Base-by-base conservation (phyloP, 2,329 filamentous ascomycete genomes). In the Thyridium curvatum region DNA sequence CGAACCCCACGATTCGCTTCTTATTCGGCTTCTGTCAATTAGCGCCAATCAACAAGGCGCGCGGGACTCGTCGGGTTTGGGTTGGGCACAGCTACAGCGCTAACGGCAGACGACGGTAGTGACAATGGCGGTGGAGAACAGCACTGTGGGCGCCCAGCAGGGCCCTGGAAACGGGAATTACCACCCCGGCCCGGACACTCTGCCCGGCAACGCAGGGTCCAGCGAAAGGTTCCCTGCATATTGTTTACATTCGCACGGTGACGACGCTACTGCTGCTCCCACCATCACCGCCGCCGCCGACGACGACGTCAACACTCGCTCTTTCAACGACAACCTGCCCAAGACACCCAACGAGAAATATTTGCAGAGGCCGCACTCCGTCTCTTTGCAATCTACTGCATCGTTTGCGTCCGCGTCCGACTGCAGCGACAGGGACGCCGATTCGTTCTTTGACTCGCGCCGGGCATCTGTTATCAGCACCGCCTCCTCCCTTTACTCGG, bases 151-250 rank as follows among this genome's bases (percentile, higher is more conserved):
- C 21, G 21, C 21, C 21, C 21, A 26, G 21, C 21, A 26, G 21
- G 21, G 21, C 21, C 21, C 21, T 26, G 21, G 10, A 10, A 10
- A 10, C 21, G 21, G 21, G 6, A 26, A 26, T 26, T 10, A 26
- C 21, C 21, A 26, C 21, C 21, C 21, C 21, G 21, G 21, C 6
- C 10, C 21, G 21, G 36, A 14, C 17, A 28, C 15, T 33, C 34
- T 54, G 52, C 62, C 59, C 54, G 49, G 61, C 61, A 66, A 64
- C 61, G 48, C 46, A 42, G 50, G 51, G 41, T 43, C 46, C 46
- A 54, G 51, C 42, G 55, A 62, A 50, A 53, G 55, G 51, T 63
- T 63, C 58, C 59, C 61, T 49, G 56, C 59, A 53, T 60, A 63
- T 61, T 68, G 64, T 68, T 68, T 68, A 68, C 61, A 59, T 43